Base-by-base conservation (phyloP, 345 rosid species). In the Brassica cretica region DNA sequence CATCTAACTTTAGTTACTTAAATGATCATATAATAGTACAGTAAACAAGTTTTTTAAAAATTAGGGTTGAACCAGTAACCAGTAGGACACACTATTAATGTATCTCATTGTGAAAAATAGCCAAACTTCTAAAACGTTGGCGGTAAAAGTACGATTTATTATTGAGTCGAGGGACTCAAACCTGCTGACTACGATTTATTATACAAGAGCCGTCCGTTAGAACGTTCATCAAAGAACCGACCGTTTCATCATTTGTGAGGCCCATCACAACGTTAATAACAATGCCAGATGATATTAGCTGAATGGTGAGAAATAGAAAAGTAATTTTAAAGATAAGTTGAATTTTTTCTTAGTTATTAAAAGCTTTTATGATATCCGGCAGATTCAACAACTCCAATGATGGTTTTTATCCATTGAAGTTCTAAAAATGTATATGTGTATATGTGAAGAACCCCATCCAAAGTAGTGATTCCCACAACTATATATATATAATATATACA, bases 161-260 rank as follows among this genome's bases (percentile, higher is more conserved):
- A 59, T 59, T 24, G 32, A 21, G 12, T 59, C n/a, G 2, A 21
- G 3, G 10, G 32, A 24, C 5, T 12, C 10, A 39, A 37, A 39
- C 10, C 46, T 39, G 12, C 46, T 39, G 46, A 29, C 5, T 62
- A 10, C 10, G 6, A 63, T 21, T 21, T 21, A 21, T 35, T 2
- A 29, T 30, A 62, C 39, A 63, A 67, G 33, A 46, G 15, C n/a
- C 71, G 35, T 35, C 64, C 21, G 37, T 51, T 64, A 32, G 64
- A 74, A 53, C 56, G 12, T 65, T 53, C 78, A 56, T 9, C 37
- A 15, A 24, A 24, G 64, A 37, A 66, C 14, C 14, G 41, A 55
- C 41, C 5, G 44, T 66, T 66, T 64, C 70, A 30, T 30, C 24
- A 68, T 49, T 51, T 15, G 4, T 63, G 41, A 70, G 64, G 80